These are phyloP conservation scores for Mytilinidion resinicola DNA, from an alignment of 495 filamentous ascomycete genomes.

Conservation along the genomic window DNA sequence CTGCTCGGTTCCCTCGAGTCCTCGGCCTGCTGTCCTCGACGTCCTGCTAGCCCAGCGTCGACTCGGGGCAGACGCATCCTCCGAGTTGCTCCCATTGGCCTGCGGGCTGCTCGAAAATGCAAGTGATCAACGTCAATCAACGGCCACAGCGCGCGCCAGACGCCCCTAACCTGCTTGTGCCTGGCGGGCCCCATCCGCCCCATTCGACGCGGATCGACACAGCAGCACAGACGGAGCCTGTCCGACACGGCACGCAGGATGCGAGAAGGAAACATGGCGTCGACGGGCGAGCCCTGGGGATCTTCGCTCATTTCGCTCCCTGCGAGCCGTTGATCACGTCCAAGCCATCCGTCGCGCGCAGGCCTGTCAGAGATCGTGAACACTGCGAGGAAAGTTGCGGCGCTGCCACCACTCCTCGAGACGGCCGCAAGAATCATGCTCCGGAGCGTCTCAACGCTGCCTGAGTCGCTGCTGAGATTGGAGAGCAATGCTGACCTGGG, in stretches of 20 bases:
- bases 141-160: neutral
- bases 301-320: neutral
- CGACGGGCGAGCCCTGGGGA: neutral
- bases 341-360: neutral
- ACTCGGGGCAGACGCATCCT: constrained; percentile 14
- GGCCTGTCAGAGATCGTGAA: neutral
- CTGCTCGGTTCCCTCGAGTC: constrained; percentile 18
- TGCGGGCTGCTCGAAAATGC: neutral
- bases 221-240: neutral
- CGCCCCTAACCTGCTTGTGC: neutral
- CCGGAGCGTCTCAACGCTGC: neutral
- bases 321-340: neutral
- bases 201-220: neutral
- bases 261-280: neutral
- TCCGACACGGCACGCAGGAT: neutral
- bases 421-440: neutral
- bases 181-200: neutral
- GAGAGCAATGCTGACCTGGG: neutral
- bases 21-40: neutral
- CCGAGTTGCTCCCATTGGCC: constrained; percentile 10
- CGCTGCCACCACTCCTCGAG: neutral
- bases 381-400: neutral
- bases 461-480: neutral
- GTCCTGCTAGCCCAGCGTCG: constrained; percentile 24
- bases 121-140: constrained; percentile 4